Evolutionary conservation across 2,329 filamentous ascomycete species (phyloP), one percentile per base, ranked within the genome.

Genomic region (Paraconiothyrium brasiliense): DNA sequence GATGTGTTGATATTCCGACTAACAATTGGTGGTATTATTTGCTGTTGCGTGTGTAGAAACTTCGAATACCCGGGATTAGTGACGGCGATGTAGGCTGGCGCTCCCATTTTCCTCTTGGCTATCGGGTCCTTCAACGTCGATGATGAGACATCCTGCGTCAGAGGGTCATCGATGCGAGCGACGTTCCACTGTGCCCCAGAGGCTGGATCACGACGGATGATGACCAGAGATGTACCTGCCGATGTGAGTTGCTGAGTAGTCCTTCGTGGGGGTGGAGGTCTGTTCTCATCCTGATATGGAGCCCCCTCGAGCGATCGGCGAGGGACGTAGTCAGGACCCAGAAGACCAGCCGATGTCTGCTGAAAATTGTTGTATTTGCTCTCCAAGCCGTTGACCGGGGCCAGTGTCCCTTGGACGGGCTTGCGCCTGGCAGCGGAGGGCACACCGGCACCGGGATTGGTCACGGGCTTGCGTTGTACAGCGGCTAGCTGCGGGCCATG

Each of bases 1-100:
- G 67, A 68, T 14, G 65, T n/a, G 52, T 71, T 64, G 35, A 60
- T 71, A 11, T 63, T 50, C 27, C 65, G 67, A 39, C 39, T 65
- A n/a, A 57, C 37, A 9, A 71, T 54, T 16, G 61, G 43, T 41
- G 69, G 61, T 34, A 61, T 58, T 22, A 51, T 56, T 43, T 41
- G 54, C 54, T 61, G 71, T 43, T 67, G 64, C 4, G 70, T 66
- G 65, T 79, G 68, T 10, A 83, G 73, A 66, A 90, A 89, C 57
- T 85, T 86, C 43, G 79, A 81, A 69, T 90, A 90, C 16, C 86
- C 87, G 1, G 86, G 84, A 27, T 86, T 89, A 9, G 79, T 82
- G 11, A 90, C 83, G 55, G 88, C 85, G 11, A 90, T 81, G 48
- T 79, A 83, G 46, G 84, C 64, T 0, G 82, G 82, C 8, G 80